phyloP scores from a whole-genome alignment of 805 yeast genomes.

The Brettanomyces naardenensis region DNA sequence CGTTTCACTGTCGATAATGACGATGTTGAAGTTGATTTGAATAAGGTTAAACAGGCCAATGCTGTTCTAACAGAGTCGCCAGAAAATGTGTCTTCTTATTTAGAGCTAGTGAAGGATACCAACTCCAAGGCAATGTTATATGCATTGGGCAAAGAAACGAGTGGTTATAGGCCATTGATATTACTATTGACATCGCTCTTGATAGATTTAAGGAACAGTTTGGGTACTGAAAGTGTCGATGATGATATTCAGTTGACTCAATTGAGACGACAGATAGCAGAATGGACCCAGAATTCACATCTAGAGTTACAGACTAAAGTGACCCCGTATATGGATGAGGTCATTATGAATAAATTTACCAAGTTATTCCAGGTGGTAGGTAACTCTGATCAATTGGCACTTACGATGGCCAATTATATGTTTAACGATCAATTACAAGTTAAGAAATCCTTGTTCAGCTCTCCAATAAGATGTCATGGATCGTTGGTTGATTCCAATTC shows the following conservation, averaged over 20 bases:
- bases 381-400: conserved; percentile 26
- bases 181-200: conserved; percentile 19
- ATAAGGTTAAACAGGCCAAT: conserved; percentile 21
- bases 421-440: conserved; percentile 14
- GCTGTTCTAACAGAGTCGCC: conserved; percentile 19
- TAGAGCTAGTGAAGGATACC: conserved; percentile 21
- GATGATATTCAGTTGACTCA: neutral
- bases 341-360: conserved; percentile 20
- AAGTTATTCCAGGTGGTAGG: conserved; percentile 23
- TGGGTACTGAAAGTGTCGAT: neutral
- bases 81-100: conserved; percentile 19
- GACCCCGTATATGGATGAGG: conserved; percentile 22
- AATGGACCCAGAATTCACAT: conserved; percentile 28
- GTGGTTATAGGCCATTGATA: conserved; percentile 22
- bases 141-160: conserved; percentile 22
- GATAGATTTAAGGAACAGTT: conserved; percentile 14
- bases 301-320: conserved; percentile 27
- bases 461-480: conserved; percentile 23
- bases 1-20: conserved; percentile 8
- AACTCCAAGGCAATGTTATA: conserved; percentile 19
- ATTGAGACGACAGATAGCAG: conserved; percentile 16
- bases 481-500: conserved; percentile 20
- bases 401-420: conserved; percentile 21
- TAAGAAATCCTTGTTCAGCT: conserved; percentile 18
- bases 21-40: conserved; percentile 18